A percentile compares a stretch with the other conserved stretches of the same genome.
These are phyloP conservation scores for Hippophae tibetana DNA, from an alignment of 306 rosid species.

Conservation along the genomic window DNA sequence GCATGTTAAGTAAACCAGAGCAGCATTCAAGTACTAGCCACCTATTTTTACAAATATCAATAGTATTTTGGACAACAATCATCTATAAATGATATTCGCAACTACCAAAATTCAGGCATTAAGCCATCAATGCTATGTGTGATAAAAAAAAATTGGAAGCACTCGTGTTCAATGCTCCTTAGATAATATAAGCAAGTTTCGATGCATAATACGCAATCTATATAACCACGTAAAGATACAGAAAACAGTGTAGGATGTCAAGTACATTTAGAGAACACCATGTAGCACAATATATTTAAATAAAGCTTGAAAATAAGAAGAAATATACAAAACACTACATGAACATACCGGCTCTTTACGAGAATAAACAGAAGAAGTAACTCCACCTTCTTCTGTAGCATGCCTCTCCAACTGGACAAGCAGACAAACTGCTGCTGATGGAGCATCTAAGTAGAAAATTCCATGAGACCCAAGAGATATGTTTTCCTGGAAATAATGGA, in stretches of 20 bases:
- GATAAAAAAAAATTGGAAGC: too few relatives aligned
- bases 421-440: constrained; percentile 89
- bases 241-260: not conserved
- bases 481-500: constrained; percentile 39
- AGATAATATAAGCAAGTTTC: too few relatives aligned
- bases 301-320: constrained; percentile 1
- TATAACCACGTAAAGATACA: not conserved
- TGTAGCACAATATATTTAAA: not conserved
- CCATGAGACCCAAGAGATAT: constrained; percentile 52
- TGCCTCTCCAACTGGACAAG: constrained; percentile 96
- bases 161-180: too few relatives aligned
- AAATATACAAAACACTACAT: constrained; percentile 6
- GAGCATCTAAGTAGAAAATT: constrained; percentile 81
- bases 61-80: too few relatives aligned
- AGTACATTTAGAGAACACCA: not conserved
- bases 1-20: too few relatives aligned
- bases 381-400: constrained; percentile 95
- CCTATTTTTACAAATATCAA: too few relatives aligned
- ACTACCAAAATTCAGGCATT: too few relatives aligned
- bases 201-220: not conserved
- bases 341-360: constrained; percentile 90
- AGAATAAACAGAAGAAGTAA: constrained; percentile 82
- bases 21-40: too few relatives aligned
- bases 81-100: too few relatives aligned
- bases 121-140: too few relatives aligned